phyloP scores from a whole-genome alignment of 495 filamentous ascomycete genomes.

The Recurvomyces mirabilis region DNA sequence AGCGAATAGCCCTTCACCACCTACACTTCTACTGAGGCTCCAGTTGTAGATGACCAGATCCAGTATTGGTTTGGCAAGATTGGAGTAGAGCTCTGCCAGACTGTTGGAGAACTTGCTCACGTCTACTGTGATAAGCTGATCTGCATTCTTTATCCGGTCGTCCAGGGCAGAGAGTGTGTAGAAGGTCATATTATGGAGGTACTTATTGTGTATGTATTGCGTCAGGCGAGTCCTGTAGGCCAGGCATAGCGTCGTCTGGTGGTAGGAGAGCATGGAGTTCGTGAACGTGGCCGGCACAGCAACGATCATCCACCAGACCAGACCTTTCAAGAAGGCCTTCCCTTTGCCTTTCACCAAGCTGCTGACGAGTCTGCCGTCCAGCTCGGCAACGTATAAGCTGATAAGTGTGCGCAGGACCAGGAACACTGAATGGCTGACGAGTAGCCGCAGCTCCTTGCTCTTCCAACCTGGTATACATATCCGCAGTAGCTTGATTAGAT shows the following conservation, averaged over 20 bases:
- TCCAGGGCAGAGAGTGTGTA: constrained; percentile 92
- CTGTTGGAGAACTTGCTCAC: constrained; percentile 93
- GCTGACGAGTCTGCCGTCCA: constrained; percentile 87
- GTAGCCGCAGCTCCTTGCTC: constrained; percentile 75
- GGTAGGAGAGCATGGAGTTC: constrained; percentile 99
- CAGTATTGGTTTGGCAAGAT: constrained; percentile 87
- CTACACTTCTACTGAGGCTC: constrained; percentile 81
- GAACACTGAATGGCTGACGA: constrained; percentile 75
- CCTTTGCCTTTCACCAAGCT: constrained; percentile 83
- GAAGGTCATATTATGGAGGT: constrained; percentile 92
- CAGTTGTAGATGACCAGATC: constrained; percentile 97
- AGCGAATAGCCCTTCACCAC: constrained; percentile 84
- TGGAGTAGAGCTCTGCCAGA: constrained; percentile 88
- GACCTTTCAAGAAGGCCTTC: constrained; percentile 74
- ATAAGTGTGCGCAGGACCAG: constrained; percentile 77
- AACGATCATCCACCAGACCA: constrained; percentile 98
- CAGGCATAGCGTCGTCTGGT: constrained; percentile 87
- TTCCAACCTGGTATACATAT: constrained; percentile 85
- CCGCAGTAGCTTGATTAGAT: constrained; percentile 62
- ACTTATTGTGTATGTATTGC: constrained; percentile 82
- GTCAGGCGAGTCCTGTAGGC: constrained; percentile 88
- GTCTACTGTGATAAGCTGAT: constrained; percentile 94
- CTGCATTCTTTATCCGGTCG: constrained; percentile 96
- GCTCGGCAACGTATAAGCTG: constrained; percentile 88
- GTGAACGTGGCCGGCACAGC: constrained; percentile 97